A percentile compares a stretch with the other conserved stretches of the same genome.
These are phyloP conservation scores for Fusarium sp. DNA, from an alignment of 2,329 filamentous ascomycete genomes.

Conservation along the genomic window DNA sequence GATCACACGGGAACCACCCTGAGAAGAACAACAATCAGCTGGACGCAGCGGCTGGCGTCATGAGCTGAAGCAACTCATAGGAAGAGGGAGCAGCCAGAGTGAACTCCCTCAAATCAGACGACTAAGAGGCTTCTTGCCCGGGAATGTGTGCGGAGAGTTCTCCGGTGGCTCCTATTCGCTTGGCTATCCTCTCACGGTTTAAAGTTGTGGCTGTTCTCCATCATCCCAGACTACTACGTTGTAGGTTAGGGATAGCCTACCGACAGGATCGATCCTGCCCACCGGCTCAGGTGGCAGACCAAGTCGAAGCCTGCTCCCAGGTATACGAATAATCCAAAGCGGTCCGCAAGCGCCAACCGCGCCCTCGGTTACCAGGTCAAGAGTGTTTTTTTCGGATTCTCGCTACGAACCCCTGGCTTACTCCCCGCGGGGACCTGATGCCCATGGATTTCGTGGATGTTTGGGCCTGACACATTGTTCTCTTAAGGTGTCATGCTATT, in stretches of 20 bases:
- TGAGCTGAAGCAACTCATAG: not conserved
- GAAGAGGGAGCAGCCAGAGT: not conserved
- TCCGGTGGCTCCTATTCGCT: not conserved
- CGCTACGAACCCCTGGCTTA: not conserved
- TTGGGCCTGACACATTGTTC: not conserved
- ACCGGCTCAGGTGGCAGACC: not conserved
- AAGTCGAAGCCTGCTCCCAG: not conserved
- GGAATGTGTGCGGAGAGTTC: not conserved
- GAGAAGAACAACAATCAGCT: not conserved
- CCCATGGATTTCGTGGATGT: not conserved
- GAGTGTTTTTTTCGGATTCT: not conserved
- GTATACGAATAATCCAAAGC: constrained; percentile 12
- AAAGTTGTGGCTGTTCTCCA: not conserved
- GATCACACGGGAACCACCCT: not conserved
- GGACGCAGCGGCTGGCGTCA: not conserved
- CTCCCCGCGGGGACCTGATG: not conserved
- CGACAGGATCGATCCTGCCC: not conserved
- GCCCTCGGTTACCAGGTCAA: constrained; percentile 18
- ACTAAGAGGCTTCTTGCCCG: not conserved
- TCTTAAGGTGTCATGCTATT: not conserved
- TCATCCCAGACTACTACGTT: not conserved
- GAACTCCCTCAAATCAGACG: not conserved
- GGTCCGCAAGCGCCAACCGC: constrained; percentile 15
- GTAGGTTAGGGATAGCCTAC: not conserved
- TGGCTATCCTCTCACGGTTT: not conserved